These are phyloP conservation scores for Penicillium macrosclerotiorum DNA, from an alignment of 495 filamentous ascomycete genomes.

Conservation along the genomic window DNA sequence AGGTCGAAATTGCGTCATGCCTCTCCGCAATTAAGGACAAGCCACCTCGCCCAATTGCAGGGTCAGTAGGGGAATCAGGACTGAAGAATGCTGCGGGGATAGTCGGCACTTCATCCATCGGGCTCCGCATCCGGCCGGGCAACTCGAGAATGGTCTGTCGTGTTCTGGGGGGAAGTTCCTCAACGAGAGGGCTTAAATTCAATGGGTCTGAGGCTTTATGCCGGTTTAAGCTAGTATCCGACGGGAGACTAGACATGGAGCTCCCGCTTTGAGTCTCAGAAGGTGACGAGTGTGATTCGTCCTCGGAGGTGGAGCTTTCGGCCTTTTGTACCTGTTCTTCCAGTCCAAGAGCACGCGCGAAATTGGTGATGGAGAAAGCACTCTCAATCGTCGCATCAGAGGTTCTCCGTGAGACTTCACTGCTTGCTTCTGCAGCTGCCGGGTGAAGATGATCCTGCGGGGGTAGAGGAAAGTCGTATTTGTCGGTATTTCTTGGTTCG, in stretches of 20 bases:
- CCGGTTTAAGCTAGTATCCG: slow-evolving; percentile 34
- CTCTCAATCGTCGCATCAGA: slow-evolving; percentile 37
- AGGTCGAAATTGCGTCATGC: neutral
- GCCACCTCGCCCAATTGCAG: slow-evolving; percentile 46
- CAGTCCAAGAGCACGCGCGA: slow-evolving; percentile 39
- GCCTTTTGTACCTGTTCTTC: slow-evolving; percentile 43
- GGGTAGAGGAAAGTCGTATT: slow-evolving; percentile 5
- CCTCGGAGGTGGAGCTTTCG: slow-evolving; percentile 70
- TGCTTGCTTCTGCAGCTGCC: slow-evolving; percentile 7
- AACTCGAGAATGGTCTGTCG: slow-evolving; percentile 20
- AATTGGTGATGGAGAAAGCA: slow-evolving; percentile 37
- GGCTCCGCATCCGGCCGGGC: slow-evolving; percentile 17
- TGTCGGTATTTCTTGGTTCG: neutral
- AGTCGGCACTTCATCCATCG: slow-evolving; percentile 31
- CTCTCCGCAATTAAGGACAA: slow-evolving; percentile 40
- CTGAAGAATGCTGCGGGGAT: slow-evolving; percentile 34
- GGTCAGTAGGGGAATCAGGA: slow-evolving; percentile 61
- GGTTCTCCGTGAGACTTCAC: slow-evolving; percentile 18
- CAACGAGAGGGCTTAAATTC: slow-evolving; percentile 35
- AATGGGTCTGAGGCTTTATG: slow-evolving; percentile 33
- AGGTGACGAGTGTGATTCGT: slow-evolving; percentile 61
- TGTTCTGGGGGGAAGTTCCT: slow-evolving; percentile 30
- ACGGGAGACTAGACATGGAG: slow-evolving; percentile 63
- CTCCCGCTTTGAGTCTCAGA: slow-evolving; percentile 66
- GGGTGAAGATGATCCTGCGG: slow-evolving; percentile 19